Base-by-base conservation (phyloP, 257 asterid genomes). In the Schizonepeta tenuifolia region DNA sequence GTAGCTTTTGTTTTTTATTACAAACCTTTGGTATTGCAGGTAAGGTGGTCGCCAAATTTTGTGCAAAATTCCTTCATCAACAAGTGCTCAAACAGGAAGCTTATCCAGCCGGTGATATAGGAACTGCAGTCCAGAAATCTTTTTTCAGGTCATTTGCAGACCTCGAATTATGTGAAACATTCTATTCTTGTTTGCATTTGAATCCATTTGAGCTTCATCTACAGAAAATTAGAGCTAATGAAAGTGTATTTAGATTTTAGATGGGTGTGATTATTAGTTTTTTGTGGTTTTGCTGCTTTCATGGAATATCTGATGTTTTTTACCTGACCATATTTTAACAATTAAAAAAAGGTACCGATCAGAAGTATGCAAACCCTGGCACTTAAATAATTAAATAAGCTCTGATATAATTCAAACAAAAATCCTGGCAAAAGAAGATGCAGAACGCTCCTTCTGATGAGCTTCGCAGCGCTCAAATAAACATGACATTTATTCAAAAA, bases 11-110 rank as follows among this genome's bases (percentile, higher is more conserved):
- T 54, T 68, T 77, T 77, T 72, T 73, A 33, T 51, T 74, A 54
- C 33, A 31, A 60, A 72, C 28, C 58, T 70, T 41, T 57, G 57
- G 21, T 50, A 44, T 79, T 80, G 64, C 90, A 94, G 97, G 99
- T 57, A 94, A 91, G 82, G 99, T 91, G 65, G 99, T 94, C 26
- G 95, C 99, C 79, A 94, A 94, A 81, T 94, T 94, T 84, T 94
- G 97, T 80, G 98, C 97, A 40, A 94, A 94, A 86, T 91, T 75
- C 80, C 98, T 94, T 80, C 98, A 94, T 79, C 97, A 87, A 64
- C 97, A 91, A 84, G 91, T 94, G 83, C 91, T 91, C 78, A 91
- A 88, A 84, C 89, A 91, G 70, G 98, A 94, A 82, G 88, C 97
- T 60, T 94, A 94, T 79, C 75, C 67, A 12, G 79, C 88, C 57